A percentile compares a stretch with the other conserved stretches of the same genome.
Conservation (phyloP, 2,329 filamentous ascomycete genomes). For the Colletotrichum spinosum region DNA sequence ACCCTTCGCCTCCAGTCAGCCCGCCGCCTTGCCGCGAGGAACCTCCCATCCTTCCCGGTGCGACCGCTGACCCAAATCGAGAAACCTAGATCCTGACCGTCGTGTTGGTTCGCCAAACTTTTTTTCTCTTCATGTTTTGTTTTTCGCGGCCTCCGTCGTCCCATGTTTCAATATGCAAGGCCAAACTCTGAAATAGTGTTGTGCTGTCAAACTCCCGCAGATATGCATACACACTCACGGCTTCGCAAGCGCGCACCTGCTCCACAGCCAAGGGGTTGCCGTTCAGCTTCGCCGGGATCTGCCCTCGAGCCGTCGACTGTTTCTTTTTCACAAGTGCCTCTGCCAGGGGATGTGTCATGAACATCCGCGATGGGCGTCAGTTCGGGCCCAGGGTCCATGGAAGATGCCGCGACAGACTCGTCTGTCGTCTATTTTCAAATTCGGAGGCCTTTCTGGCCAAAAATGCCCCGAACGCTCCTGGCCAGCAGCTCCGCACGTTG, state of each 20-base stretch:
- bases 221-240: neutral
- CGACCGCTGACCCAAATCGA: neutral
- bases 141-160: neutral
- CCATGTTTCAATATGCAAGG: neutral
- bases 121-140: neutral
- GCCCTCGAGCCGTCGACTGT: neutral
- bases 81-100: neutral
- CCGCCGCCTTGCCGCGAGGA: constrained; percentile 26
- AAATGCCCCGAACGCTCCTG: neutral
- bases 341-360: constrained; percentile 19
- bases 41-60: constrained; percentile 1
- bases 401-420: neutral
- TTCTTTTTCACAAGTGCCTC: constrained; percentile 1
- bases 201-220: constrained; percentile 4
- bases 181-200: constrained; percentile 13
- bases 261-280: constrained; percentile 6
- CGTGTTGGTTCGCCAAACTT: no score
- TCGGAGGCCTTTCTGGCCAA: constrained; percentile 2
- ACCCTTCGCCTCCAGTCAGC: constrained; percentile 4
- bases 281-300: constrained; percentile 28
- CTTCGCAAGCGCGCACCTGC: constrained; percentile 10
- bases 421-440: no score
- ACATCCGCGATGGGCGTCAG: constrained; percentile 4
- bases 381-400: neutral
- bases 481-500: no score